phyloP scores from a whole-genome alignment of 331 rosid species.

The Malus hybrid region DNA sequence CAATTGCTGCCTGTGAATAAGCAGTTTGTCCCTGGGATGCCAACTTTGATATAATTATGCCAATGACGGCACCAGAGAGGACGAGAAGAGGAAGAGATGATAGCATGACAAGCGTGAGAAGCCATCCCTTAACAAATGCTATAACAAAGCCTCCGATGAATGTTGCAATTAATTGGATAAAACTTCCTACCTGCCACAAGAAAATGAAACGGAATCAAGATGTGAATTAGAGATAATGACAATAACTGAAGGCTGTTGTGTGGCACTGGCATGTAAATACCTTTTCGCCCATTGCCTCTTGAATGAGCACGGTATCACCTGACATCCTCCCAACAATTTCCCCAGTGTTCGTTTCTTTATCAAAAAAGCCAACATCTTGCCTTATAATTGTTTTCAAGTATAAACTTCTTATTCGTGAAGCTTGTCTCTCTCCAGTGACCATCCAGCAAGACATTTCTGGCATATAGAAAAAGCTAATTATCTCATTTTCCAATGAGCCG shows the following conservation, averaged over 20 bases:
- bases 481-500: background rate
- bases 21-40: constrained; percentile 61
- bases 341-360: constrained; percentile 61
- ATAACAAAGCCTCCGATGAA: constrained; percentile 51
- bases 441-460: constrained; percentile 82
- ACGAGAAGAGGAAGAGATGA: constrained; percentile 51
- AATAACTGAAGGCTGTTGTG: background rate
- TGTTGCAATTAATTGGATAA: constrained; percentile 48
- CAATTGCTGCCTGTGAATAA: constrained; percentile 61
- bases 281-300: constrained; percentile 95
- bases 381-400: constrained; percentile 71
- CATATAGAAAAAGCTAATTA: background rate
- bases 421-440: constrained; percentile 86
- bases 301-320: constrained; percentile 80
- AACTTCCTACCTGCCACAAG: constrained; percentile 60
- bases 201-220: background rate
- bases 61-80: constrained; percentile 37
- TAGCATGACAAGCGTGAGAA: constrained; percentile 64
- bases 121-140: constrained; percentile 76
- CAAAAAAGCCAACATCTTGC: constrained; percentile 78
- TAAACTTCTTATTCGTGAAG: constrained; percentile 67
- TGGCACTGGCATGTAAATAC: constrained; percentile 25
- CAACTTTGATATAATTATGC: constrained; percentile 30
- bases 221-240: background rate
- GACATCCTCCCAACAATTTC: constrained; percentile 85